Evolutionary conservation across 2,329 filamentous ascomycete genomes (phyloP).

Genomic region (Ophiostoma sp.): DNA sequence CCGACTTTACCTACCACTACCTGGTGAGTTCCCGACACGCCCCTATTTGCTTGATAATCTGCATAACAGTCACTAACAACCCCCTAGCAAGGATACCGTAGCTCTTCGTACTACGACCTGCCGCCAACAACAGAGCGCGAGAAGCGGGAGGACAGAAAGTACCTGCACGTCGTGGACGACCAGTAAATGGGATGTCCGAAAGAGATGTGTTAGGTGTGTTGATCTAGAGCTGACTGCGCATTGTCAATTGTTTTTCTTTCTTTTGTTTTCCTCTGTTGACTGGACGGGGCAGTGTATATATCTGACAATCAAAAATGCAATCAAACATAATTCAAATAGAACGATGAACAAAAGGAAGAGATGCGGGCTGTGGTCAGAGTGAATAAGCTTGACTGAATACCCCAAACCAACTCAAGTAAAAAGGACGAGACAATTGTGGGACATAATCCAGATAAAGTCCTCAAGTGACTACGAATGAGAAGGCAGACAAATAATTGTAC

Average conservation of each 20-base stretch:
- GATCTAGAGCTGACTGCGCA: background rate
- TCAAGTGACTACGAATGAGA: no score
- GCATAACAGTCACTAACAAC: slow-evolving; percentile 36
- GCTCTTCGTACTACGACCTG: slow-evolving; percentile 84
- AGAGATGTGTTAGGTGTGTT: background rate
- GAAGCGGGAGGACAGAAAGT: slow-evolving; percentile 93
- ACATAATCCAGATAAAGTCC: no score
- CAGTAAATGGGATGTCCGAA: slow-evolving; percentile 53
- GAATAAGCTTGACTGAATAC: no score
- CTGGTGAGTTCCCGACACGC: slow-evolving; percentile 60
- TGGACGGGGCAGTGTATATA: slow-evolving; percentile 23
- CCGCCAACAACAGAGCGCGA: slow-evolving; percentile 94
- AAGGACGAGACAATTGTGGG: no score
- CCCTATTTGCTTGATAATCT: background rate
- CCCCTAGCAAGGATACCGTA: slow-evolving; percentile 81
- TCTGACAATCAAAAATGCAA: slow-evolving; percentile 8
- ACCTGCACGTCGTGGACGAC: slow-evolving; percentile 88
- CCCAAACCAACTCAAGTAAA: no score
- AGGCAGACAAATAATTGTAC: no score
- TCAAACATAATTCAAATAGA: background rate
- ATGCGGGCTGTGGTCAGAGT: background rate
- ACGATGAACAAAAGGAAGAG: background rate
- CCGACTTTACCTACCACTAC: slow-evolving; percentile 88
- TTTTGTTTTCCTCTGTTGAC: background rate
- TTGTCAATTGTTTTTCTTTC: background rate